Evolutionary conservation across 1,284 basidiomycete genomes (phyloP), one percentile per base, ranked within the genome.

Genomic region (Xanthoconium separans): DNA sequence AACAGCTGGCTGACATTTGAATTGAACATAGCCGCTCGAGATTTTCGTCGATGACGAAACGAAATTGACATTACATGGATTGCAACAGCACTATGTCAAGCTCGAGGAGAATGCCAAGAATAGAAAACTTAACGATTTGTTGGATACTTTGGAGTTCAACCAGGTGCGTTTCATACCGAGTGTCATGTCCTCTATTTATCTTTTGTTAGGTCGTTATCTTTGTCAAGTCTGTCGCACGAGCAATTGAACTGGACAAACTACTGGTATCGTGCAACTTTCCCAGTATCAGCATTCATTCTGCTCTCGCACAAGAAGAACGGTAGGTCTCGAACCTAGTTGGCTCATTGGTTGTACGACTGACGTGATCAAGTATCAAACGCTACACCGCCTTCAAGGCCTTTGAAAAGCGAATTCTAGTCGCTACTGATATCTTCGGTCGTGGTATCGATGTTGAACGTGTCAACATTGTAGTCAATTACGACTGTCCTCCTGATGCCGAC

Each of bases 21-120:
- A 46, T 40, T 8, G 57, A 31, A 47, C 33, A 22, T 66, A 98
- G 96, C 97, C 97, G 20, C 85, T 99, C 47, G 97, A 99, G 76
- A 99, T 99, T 62, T 99, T 99, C 73, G 95, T 99, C 54, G 97
- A 99, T 69, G 97, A 99, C 70, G 97, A 99, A 79, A 97, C 97
- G 55, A 99, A 99, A 76, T 77, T 99, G 56, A 99, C 97, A 2
- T 83, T 99, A 31, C 97, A 99, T 75, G 97, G 97, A 64, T 82
- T 99, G 6, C 97, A 99, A 74, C 97, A 99, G 77, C 95, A 99
- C 75, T 99, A 95, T 70, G 93, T 99, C 62, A 95, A 95, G 75
- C 79, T 98, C 29, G 95, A 98, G 64, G 97, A 99, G 76, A 83
- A 82, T 41, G 87, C 85, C 57, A 99, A 99, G 81, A 99, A 99